Evolutionary conservation across 257 asterid species (phyloP).

Genomic region (Galeopsis tetrahit): DNA sequence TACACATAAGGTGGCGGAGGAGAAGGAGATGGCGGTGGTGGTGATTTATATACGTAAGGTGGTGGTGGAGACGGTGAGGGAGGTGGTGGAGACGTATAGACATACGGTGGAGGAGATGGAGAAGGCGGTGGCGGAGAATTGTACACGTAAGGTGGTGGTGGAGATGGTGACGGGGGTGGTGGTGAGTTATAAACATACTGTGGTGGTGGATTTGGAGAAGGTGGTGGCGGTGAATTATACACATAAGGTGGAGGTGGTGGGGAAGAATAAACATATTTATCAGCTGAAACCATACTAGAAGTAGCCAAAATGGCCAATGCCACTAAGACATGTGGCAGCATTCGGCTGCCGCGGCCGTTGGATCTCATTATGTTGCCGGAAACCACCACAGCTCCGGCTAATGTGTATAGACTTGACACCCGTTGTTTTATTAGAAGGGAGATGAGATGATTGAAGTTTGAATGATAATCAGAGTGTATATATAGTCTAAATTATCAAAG

Average conservation of each 20-base stretch:
- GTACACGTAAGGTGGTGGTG: background rate
- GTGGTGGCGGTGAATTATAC: background rate
- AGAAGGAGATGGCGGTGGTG: background rate
- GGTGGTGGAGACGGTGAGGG: conserved; percentile 12
- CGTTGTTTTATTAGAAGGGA: too few relatives aligned
- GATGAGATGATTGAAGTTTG: too few relatives aligned
- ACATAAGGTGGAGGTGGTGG: conserved; percentile 32
- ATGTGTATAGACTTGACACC: too few relatives aligned
- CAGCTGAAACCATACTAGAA: conserved; percentile 51
- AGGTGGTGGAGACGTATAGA: conserved; percentile 1
- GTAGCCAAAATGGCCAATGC: conserved; percentile 54
- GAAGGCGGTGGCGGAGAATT: background rate
- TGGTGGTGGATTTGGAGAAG: background rate
- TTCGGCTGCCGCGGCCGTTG: conserved; percentile 47
- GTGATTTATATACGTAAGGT: background rate
- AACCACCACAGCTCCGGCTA: conserved; percentile 28
- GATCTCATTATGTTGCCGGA: conserved; percentile 42
- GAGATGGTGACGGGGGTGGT: background rate
- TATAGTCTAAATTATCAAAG: too few relatives aligned
- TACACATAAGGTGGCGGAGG: conserved; percentile 10
- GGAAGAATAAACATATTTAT: conserved; percentile 46
- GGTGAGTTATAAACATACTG: background rate
- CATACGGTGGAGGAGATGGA: conserved; percentile 17
- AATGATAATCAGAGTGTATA: too few relatives aligned
- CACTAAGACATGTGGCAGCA: conserved; percentile 46